These are phyloP conservation scores for Meyerozyma carpophila DNA, from an alignment of 1,139 yeast species.

Conservation along the genomic window DNA sequence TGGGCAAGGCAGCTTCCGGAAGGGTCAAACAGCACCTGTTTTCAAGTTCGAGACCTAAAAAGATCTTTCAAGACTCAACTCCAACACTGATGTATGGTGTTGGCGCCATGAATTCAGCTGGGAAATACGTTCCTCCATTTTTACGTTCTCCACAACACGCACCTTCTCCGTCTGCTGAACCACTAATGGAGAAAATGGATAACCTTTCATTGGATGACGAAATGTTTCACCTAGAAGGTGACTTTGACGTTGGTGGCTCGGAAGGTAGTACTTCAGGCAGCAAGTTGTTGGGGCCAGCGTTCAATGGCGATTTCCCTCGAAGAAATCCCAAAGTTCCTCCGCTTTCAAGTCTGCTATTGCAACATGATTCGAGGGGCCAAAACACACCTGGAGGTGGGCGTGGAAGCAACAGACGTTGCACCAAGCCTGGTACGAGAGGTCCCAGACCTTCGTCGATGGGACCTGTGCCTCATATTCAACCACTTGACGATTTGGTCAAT, in stretches of 20 bases:
- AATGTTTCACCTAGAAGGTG: conserved; percentile 44
- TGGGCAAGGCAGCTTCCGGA: neutral
- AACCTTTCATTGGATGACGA: conserved; percentile 31
- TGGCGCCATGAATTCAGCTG: conserved; percentile 12
- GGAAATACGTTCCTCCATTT: conserved; percentile 43
- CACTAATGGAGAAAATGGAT: conserved; percentile 37
- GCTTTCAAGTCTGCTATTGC: neutral
- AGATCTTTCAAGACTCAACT: conserved; percentile 4
- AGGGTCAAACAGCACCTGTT: conserved; percentile 24
- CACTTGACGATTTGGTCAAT: neutral
- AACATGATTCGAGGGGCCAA: neutral
- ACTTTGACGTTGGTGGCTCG: conserved; percentile 18
- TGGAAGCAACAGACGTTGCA: neutral
- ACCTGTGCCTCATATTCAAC: neutral
- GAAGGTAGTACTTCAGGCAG: conserved; percentile 1
- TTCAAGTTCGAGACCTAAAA: conserved; percentile 22
- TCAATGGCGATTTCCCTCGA: neutral
- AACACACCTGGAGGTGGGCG: conserved; percentile 3
- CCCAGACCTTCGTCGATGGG: neutral
- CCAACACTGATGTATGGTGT: neutral
- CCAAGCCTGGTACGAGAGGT: neutral
- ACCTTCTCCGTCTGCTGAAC: conserved; percentile 31
- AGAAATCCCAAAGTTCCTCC: neutral
- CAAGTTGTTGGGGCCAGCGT: neutral
- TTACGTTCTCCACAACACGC: conserved; percentile 34